Evolutionary conservation across 768 basidiomycete species (phyloP).

Genomic region (Lanmaoa pseudosensibilis): DNA sequence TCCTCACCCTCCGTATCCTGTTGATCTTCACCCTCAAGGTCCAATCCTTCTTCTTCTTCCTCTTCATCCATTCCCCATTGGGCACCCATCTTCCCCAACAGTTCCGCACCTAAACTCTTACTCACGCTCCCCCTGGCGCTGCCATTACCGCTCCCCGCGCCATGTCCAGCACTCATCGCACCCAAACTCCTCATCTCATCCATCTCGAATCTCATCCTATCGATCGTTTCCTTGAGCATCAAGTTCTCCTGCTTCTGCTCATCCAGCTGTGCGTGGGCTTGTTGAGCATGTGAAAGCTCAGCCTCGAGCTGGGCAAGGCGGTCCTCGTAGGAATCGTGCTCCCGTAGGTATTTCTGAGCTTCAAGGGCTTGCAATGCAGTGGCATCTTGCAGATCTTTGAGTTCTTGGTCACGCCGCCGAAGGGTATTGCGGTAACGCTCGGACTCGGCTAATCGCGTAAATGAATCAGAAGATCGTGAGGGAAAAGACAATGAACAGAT

Average conservation of each 20-base stretch:
- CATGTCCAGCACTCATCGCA: constrained; percentile 34
- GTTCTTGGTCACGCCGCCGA: constrained; percentile 70
- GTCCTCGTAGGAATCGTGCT: constrained; percentile 71
- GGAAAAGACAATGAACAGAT: not conserved
- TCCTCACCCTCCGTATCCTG: constrained; percentile 60
- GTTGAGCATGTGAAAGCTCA: constrained; percentile 68
- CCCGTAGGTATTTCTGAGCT: constrained; percentile 59
- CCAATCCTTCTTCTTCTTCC: constrained; percentile 38
- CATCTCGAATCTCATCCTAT: constrained; percentile 90
- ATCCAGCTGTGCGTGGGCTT: constrained; percentile 73
- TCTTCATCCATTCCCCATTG: constrained; percentile 45
- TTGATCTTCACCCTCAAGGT: constrained; percentile 44
- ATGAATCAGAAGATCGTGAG: not conserved
- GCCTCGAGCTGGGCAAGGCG: constrained; percentile 67
- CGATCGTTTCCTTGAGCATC: constrained; percentile 92
- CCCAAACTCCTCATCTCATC: constrained; percentile 75
- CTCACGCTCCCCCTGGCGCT: constrained; percentile 62
- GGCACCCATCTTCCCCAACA: constrained; percentile 59
- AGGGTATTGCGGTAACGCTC: constrained; percentile 77
- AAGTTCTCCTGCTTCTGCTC: constrained; percentile 95
- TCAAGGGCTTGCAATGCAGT: constrained; percentile 65
- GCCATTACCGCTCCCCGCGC: constrained; percentile 42
- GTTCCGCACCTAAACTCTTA: constrained; percentile 74
- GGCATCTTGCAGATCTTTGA: constrained; percentile 63
- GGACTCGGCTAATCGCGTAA: constrained; percentile 53